These are phyloP conservation scores for Cyanidiococcus yangmingshanensis DNA, from an alignment of 23 red algal species.

Conservation along the genomic window DNA sequence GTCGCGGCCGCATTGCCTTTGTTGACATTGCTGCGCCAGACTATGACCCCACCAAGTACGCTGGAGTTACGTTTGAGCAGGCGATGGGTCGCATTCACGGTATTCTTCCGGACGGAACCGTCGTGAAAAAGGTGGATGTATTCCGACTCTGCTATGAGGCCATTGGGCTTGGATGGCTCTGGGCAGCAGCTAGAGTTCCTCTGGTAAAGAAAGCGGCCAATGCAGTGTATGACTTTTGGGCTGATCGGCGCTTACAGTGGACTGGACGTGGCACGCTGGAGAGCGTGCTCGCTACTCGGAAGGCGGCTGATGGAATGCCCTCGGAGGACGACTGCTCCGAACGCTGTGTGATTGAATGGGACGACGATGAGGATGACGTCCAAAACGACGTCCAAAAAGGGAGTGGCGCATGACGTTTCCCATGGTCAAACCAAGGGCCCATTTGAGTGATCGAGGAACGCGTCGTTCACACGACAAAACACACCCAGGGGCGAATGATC, in stretches of 20 bases:
- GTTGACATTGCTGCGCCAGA: conserved; percentile 52
- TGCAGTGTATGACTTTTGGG: conserved; percentile 57
- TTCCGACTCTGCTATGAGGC: conserved; percentile 63
- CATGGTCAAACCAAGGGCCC: too few species aligned
- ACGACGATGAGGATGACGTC: background rate
- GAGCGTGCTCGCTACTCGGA: conserved; percentile 20
- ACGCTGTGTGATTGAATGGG: conserved; percentile 18
- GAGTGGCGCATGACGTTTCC: too few species aligned
- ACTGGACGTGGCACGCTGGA: conserved; percentile 39
- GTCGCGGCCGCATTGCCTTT: conserved; percentile 33
- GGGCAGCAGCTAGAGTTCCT: conserved; percentile 38
- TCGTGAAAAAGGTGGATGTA: conserved; percentile 45
- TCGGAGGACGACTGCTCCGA: conserved; percentile 8
- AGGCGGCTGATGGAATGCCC: background rate
- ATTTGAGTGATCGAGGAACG: too few species aligned
- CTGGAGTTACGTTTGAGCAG: conserved; percentile 30
- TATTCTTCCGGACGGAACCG: conserved; percentile 42
- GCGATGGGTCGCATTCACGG: conserved; percentile 77
- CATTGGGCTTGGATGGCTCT: conserved; percentile 67
- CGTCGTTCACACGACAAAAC: too few species aligned
- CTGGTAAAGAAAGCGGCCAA: conserved; percentile 22
- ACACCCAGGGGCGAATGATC: too few species aligned
- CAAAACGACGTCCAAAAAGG: too few species aligned
- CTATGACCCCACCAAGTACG: conserved; percentile 34
- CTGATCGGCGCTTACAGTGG: conserved; percentile 34